Evolutionary conservation across 768 basidiomycete species (phyloP), one percentile per base, ranked within the genome.

Genomic region (Mycena latifolia): DNA sequence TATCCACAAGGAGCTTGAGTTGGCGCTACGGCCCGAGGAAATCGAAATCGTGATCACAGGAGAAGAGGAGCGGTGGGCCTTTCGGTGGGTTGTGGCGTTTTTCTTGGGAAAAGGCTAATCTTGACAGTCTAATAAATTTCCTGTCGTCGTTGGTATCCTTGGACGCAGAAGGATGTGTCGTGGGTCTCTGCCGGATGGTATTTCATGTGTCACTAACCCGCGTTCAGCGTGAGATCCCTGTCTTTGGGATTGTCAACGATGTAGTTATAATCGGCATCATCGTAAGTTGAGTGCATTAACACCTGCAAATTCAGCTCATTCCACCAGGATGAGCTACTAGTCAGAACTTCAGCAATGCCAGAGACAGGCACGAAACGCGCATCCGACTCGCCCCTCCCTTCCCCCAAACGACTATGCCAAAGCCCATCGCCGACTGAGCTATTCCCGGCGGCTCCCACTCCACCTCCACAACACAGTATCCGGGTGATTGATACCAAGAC

Each of bases 1-100:
- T 25, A 85, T 96, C 5, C 95, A 97, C 76, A 90, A 90, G 69
- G 81, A 84, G 53, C 81, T 97, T 24, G 94, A 97, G 75, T 82
- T 84, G 20, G 92, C 95, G 76, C 78, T 95, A 18, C 83, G 81
- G 53, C 83, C 88, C 0, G 84, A 88, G 57, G 85, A 88, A 66
- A 63, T 92, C 28, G 25, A 77, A 20, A 87, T 96, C 3, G 75
- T 77, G 1, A 74, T 86, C 15, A 76, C 75, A 0, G 87, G 85
- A 0, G 72, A 81, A 2, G 95, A 95, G 77, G 93, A 96, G 64
- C 82, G 82, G 27, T 96, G 95, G 91, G 95, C 86, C 17, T 75
- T 93, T 61, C 84, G 90, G 94, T 91, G 69, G 55, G 83, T 43
- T 22, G 37, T 15, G 33, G 24, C 27, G 9, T 25, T 39, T 31